Evolutionary conservation across 805 yeast species (phyloP), one percentile per base, ranked within the genome.

Genomic region (Candida insectorum): DNA sequence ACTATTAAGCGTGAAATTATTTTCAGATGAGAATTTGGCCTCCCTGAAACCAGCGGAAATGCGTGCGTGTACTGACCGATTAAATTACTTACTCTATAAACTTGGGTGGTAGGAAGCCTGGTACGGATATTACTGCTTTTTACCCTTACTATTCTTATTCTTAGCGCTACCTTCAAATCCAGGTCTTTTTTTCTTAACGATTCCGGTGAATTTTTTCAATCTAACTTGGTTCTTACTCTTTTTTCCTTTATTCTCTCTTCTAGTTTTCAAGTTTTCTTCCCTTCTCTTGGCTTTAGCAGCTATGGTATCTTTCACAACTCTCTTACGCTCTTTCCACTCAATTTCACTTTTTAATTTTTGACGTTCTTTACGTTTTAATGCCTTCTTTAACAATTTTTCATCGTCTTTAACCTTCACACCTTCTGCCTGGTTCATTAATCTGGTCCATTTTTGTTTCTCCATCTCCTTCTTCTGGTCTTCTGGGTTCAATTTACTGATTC

Each of bases 301-400:
- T 33, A 84, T 80, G 24, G 81, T 79, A 47, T 81, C 85, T 38
- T 77, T 76, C 10, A 93, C 96, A 23, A 73, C 73, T 48, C 81
- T 84, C 55, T 85, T 81, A 45, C 99, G 77, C 32, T 91, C 97
- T 44, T 66, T 74, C 99, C 99, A 93, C 59, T 91, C 95, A 32
- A 77, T 66, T 50, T 87, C 95, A 37, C 94, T 82, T 66, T 81
- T 85, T 52, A 85, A 75, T 69, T 93, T 93, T 52, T 74, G 73
- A 41, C 84, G 78, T 48, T 86, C 91, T 54, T 87, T 85, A 48
- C 84, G 74, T 65, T 84, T 88, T 41, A 91, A 60, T 2, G 97
- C 85, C 58, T 86, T 91, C 51, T 81, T 82, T 59, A 93, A 73
- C 48, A 93, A 64, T 52, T 78, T 81, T 56, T 91, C 97, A 58